Evolutionary conservation across 495 filamentous ascomycete genomes (phyloP).

Genomic region (Terfezia boudieri): DNA sequence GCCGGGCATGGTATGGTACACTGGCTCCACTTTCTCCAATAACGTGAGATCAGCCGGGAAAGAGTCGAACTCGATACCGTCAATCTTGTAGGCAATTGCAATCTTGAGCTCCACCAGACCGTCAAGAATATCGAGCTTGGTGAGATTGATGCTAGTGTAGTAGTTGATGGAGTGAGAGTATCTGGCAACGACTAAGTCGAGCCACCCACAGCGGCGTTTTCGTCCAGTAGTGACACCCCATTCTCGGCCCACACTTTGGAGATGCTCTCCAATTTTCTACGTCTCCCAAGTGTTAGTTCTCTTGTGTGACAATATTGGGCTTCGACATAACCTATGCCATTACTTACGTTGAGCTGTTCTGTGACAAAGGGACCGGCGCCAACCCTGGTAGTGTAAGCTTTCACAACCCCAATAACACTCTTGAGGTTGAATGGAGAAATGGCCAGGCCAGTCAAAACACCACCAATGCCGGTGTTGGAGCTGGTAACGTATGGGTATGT

Average conservation of each 20-base stretch:
- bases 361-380: constrained; percentile 69
- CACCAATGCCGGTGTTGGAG: constrained; percentile 51
- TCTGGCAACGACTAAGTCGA: constrained; percentile 69
- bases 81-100: constrained; percentile 44
- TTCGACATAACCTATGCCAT: no score
- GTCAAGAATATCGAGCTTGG: constrained; percentile 76
- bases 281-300: neutral
- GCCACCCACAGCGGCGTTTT: constrained; percentile 66
- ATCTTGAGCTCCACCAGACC: constrained; percentile 62
- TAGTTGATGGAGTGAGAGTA: constrained; percentile 51
- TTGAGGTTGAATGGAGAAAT: constrained; percentile 32
- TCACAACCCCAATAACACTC: constrained; percentile 63
- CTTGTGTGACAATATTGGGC: no score
- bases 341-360: constrained; percentile 40
- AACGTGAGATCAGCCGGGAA: constrained; percentile 52
- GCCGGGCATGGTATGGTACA: constrained; percentile 54
- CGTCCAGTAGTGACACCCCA: constrained; percentile 72
- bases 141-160: constrained; percentile 60
- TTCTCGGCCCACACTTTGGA: constrained; percentile 41
- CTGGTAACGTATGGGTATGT: constrained; percentile 77
- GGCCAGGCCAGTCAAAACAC: constrained; percentile 49
- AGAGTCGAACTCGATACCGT: constrained; percentile 29
- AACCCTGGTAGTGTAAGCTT: constrained; percentile 58
- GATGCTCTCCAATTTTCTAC: constrained; percentile 33
- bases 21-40: constrained; percentile 34